These are phyloP conservation scores for Blastobotrys muscicola DNA, from an alignment of 805 yeast species.

Conservation along the genomic window DNA sequence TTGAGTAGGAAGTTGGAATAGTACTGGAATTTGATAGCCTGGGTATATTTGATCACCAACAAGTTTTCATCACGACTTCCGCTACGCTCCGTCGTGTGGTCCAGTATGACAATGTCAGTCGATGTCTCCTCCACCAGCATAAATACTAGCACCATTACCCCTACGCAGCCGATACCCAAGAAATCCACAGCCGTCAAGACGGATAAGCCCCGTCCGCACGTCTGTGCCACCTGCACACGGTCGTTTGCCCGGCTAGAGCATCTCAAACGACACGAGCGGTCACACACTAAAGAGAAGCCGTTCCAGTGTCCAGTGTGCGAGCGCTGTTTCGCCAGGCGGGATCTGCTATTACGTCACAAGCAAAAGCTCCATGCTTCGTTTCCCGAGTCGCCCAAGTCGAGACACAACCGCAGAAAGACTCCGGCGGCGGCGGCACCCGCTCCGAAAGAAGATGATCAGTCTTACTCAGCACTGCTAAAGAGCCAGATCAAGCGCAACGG, in stretches of 20 bases:
- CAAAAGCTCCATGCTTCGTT: constrained; percentile 67
- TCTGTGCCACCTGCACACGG: constrained; percentile 83
- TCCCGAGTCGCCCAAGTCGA: constrained; percentile 14
- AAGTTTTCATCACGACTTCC: background rate
- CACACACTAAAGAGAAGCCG: constrained; percentile 94
- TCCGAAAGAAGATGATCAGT: no score
- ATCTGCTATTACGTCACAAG: constrained; percentile 70
- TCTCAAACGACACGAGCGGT: constrained; percentile 83
- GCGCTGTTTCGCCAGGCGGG: constrained; percentile 84
- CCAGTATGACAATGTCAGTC: constrained; percentile 3
- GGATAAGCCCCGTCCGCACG: constrained; percentile 89
- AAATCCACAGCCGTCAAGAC: constrained; percentile 78
- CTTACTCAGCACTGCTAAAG: no score
- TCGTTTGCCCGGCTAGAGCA: constrained; percentile 95
- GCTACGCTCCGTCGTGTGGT: background rate
- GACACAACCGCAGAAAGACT: constrained; percentile 5
- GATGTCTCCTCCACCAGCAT: constrained; percentile 2
- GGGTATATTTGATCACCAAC: no score
- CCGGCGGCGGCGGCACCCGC: background rate
- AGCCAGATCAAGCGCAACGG: background rate
- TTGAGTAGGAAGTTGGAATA: no score
- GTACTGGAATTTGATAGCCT: no score
- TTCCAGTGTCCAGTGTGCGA: constrained; percentile 96
- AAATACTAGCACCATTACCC: constrained; percentile 4
- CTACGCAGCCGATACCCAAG: constrained; percentile 67